Evolutionary conservation across 2,329 filamentous ascomycete genomes (phyloP), one percentile per base, ranked within the genome.

Genomic region (Apiospora rasikravindrae): DNA sequence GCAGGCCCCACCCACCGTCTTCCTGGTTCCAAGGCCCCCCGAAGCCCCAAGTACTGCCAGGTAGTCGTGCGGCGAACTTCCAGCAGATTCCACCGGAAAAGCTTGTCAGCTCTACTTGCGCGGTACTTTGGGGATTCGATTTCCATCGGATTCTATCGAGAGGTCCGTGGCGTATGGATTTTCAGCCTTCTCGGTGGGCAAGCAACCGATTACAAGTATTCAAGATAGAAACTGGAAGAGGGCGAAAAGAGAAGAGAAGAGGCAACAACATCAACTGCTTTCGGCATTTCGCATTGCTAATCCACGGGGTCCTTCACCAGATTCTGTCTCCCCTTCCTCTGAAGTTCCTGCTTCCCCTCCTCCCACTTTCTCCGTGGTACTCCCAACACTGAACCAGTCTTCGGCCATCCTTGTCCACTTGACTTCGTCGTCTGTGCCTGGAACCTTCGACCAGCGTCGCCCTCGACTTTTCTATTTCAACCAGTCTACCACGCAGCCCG

Each of bases 141-240:
- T 81, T 81, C 79, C 73, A 81, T 81, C 73, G 73, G 79, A 77
- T 81, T 81, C 79, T 77, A 81, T 78, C 77, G 75, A 70, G 71
- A 73, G 74, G 74, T 64, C 73, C 73, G 77, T 79, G 79, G 78
- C 78, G 77, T 76, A 76, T 77, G 73, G 72, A 75, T 73, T 75
- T 74, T 78, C 78, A 79, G 78, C 78, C 77, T 80, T 74, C 71
- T 74, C 67, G 67, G 67, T 49, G 68, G 71, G 51, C n/a, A 42
- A 66, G 44, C 53, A 61, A 61, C 53, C 53, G 53, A 61, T 64
- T 64, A 64, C 57, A 64, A 64, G 57, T 64, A 64, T 64, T 64
- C 57, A 69, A 69, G 68, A 69, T 42, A 24, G 44, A 49, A 69
- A 69, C 47, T 69, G 49, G 44, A 47, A 49, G 57, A 57, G 47